phyloP scores from a whole-genome alignment of 1,139 yeast species.

The Blastobotrys proliferans region DNA sequence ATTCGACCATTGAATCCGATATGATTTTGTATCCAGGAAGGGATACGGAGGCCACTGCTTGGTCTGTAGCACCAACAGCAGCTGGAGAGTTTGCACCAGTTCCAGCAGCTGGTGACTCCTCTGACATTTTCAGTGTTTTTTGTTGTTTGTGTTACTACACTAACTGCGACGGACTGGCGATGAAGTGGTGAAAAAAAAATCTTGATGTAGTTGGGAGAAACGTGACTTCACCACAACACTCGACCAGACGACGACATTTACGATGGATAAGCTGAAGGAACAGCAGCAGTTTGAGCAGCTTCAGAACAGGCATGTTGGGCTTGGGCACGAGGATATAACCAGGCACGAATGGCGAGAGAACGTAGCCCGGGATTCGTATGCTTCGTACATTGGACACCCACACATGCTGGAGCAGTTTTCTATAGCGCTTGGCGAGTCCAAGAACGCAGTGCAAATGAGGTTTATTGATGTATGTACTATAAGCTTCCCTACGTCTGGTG shows the following conservation, averaged over 20 bases:
- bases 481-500: not conserved
- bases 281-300: conserved; percentile 57
- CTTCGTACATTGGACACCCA: conserved; percentile 67
- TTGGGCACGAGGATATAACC: conserved; percentile 69
- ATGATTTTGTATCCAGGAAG: not conserved
- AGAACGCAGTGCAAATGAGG: conserved; percentile 44
- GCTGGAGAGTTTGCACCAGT: too few species aligned
- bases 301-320: conserved; percentile 61
- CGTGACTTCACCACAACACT: too few species aligned
- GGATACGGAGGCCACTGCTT: too few species aligned
- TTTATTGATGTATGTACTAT: conserved; percentile 45
- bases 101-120: conserved; percentile 7
- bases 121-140: too few species aligned
- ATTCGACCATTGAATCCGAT: not conserved
- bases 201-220: too few species aligned
- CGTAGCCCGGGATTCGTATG: conserved; percentile 69
- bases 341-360: conserved; percentile 56
- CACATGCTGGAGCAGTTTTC: conserved; percentile 62
- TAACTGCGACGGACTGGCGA: too few species aligned
- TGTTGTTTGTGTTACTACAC: too few species aligned
- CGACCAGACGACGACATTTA: conserved; percentile 6
- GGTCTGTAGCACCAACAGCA: not conserved
- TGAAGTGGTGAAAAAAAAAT: too few species aligned
- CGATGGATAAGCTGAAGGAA: conserved; percentile 61
- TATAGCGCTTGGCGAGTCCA: conserved; percentile 56